A percentile compares a stretch with the other conserved stretches of the same genome.
Conservation (phyloP, 768 basidiomycete genomes). For the Russula brevipes region DNA sequence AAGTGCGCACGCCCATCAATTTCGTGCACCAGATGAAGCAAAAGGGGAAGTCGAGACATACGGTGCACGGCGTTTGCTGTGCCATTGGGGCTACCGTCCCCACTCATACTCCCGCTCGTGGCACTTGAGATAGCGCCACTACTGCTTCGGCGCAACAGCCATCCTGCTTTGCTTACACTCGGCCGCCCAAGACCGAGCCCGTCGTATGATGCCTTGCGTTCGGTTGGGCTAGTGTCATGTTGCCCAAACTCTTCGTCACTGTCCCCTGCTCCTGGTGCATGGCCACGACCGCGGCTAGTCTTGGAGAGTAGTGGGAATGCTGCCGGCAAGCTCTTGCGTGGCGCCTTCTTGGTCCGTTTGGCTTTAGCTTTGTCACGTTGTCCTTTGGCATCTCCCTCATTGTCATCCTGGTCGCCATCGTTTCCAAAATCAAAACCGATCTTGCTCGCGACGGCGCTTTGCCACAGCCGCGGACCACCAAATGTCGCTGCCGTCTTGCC, state of each 20-base stretch:
- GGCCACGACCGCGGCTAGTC: slow-evolving; percentile 13
- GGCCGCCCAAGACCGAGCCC: slow-evolving; percentile 67
- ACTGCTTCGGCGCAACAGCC: slow-evolving; percentile 72
- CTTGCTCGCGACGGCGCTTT: slow-evolving; percentile 70
- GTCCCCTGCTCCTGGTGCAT: slow-evolving; percentile 37
- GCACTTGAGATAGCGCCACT: slow-evolving; percentile 69
- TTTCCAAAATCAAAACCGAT: slow-evolving; percentile 45
- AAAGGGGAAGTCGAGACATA: slow-evolving; percentile 35
- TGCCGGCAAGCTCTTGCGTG: slow-evolving; percentile 70
- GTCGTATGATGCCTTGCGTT: slow-evolving; percentile 49
- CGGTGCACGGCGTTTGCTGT: slow-evolving; percentile 60
- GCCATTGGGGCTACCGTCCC: slow-evolving; percentile 41
- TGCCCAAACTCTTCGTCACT: slow-evolving; percentile 55
- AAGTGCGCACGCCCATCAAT: background rate
- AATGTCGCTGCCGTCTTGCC: slow-evolving; percentile 51
- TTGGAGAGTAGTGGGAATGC: slow-evolving; percentile 49
- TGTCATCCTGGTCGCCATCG: slow-evolving; percentile 34
- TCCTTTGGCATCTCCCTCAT: slow-evolving; percentile 34
- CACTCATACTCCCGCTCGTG: slow-evolving; percentile 41
- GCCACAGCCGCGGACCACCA: slow-evolving; percentile 59
- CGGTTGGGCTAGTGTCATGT: slow-evolving; percentile 52
- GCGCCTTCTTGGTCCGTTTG: slow-evolving; percentile 44
- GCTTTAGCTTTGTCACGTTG: slow-evolving; percentile 34
- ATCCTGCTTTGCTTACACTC: slow-evolving; percentile 37
- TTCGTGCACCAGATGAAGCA: slow-evolving; percentile 1